Base-by-base conservation (phyloP, 371 early-diverging fungal genomes). In the Blakeslea trispora region DNA sequence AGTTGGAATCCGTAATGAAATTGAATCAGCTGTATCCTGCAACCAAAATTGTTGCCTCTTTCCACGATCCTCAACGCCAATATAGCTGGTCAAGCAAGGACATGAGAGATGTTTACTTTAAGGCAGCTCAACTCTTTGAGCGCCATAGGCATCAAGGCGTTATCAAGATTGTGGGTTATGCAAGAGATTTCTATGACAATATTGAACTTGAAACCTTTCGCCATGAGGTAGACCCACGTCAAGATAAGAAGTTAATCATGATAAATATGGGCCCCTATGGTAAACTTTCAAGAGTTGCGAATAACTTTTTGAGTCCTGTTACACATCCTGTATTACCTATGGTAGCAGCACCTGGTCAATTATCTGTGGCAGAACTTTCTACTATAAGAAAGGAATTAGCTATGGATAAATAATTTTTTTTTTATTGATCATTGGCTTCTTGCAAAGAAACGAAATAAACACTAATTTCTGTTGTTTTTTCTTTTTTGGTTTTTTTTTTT, bases 331-430 rank as follows among this genome's bases (percentile, higher is more conserved):
- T 65, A 22, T 67, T 96, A 41, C 83, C 91, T 0, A 64, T 72
- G 6, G 74, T 75, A 11, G 96, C 97, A 1, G 97, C 96, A 5
- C 94, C 96, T 0, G 97, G 97, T 21, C 96, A 97, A 76, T 72
- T 97, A 35, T 81, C 89, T 15, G 76, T 92, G 8, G 49, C 56
- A 13, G 82, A 94, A 56, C 87, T 97, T 45, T 66, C 23, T 45
- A 14, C 13, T 34, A 32, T 63, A 22, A 43, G 64, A 17, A 35
- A 58, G 82, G 61, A 64, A 72, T 39, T 79, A 83, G 17, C 81
- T 40, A 49, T 87, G 40, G 39, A 52, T 45, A 34, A 50, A 48
- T 45, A 53, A 22, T 35, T 22, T 41, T 22, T 41, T 37, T 15
- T 28, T 28, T 28, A 3, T 28, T 28, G 3, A 28, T 28, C 7